These are phyloP conservation scores for Phytophthora sojae DNA, from an alignment of 352 stramenopile species.

Conservation along the genomic window DNA sequence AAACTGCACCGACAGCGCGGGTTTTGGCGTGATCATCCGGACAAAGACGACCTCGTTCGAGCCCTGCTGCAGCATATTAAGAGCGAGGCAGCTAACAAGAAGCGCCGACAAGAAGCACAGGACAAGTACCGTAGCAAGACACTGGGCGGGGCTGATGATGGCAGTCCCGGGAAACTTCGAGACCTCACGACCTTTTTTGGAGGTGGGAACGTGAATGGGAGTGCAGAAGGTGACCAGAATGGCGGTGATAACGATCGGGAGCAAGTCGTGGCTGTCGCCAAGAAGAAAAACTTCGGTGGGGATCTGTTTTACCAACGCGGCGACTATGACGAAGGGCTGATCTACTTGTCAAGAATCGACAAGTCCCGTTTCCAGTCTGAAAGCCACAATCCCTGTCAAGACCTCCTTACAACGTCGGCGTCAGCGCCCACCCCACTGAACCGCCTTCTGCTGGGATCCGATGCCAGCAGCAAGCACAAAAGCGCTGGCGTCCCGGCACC, in stretches of 20 bases:
- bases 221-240: conserved; percentile 16
- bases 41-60: conserved; percentile 91
- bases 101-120: conserved; percentile 79
- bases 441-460: conserved; percentile 43
- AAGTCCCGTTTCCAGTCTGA: conserved; percentile 69
- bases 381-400: conserved; percentile 60
- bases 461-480: conserved; percentile 32
- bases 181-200: conserved; percentile 74
- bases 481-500: not conserved
- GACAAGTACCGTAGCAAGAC: conserved; percentile 75
- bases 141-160: conserved; percentile 24
- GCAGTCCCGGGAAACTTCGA: conserved; percentile 49
- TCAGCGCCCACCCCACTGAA: conserved; percentile 56
- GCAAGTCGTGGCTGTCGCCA: conserved; percentile 36
- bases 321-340: conserved; percentile 86
- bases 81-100: conserved; percentile 83
- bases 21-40: conserved; percentile 91
- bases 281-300: conserved; percentile 62
- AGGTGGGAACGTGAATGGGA: conserved; percentile 7
- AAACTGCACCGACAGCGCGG: conserved; percentile 90
- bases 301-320: conserved; percentile 89
- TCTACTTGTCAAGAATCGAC: conserved; percentile 88
- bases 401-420: conserved; percentile 54
- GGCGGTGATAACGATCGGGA: conserved; percentile 30
- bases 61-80: conserved; percentile 88